Evolutionary conservation across 176 grass and related monocot genomes (phyloP).

Genomic region (Rhynchospora pubera): DNA sequence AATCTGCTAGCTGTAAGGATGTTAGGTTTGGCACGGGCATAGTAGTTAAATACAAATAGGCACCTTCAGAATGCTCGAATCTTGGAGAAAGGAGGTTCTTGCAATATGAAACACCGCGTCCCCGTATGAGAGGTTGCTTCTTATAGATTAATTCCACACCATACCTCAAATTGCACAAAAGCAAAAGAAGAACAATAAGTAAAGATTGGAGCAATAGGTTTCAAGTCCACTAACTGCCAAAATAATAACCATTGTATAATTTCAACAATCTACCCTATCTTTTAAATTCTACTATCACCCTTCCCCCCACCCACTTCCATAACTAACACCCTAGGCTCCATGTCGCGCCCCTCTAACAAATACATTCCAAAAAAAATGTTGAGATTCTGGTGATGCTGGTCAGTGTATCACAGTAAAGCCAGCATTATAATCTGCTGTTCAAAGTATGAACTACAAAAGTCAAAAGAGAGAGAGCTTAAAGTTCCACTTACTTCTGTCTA

Average conservation of each 20-base stretch:
- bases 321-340: too few relatives aligned
- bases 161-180: slow-evolving; percentile 50
- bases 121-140: slow-evolving; percentile 97
- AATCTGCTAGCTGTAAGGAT: background rate
- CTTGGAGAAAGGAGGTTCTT: slow-evolving; percentile 97
- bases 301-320: background rate
- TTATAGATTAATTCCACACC: slow-evolving; percentile 95
- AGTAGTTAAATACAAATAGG: slow-evolving; percentile 1
- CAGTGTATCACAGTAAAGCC: background rate
- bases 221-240: slow-evolving; percentile 11
- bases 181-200: slow-evolving; percentile 1
- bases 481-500: slow-evolving; percentile 75
- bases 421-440: background rate
- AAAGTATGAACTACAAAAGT: background rate
- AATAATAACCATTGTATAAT: background rate
- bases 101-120: slow-evolving; percentile 96
- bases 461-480: background rate
- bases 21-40: background rate
- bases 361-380: background rate
- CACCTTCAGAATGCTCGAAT: slow-evolving; percentile 98
- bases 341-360: background rate
- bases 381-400: background rate
- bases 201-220: background rate
- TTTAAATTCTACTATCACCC: slow-evolving; percentile 6
- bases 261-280: slow-evolving; percentile 7